These are phyloP conservation scores for Thielaviopsis euricoi DNA, from an alignment of 2,329 filamentous ascomycete species.

Conservation along the genomic window DNA sequence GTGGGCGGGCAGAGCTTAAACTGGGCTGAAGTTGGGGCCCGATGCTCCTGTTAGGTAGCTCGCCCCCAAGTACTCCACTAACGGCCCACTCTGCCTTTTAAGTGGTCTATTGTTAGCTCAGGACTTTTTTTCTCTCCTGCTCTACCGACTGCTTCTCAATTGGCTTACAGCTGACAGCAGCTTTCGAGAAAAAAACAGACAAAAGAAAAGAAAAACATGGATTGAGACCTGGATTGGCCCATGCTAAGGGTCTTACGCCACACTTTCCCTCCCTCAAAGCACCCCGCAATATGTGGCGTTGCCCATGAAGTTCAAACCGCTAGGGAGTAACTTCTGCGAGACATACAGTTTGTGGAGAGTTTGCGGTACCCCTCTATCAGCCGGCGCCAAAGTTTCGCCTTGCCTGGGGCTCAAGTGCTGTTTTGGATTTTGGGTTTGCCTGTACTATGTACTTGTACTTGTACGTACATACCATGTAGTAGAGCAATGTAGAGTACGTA, in stretches of 20 bases:
- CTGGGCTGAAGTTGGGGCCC: background rate
- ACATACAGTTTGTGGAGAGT: background rate
- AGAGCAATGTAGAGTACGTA: no score
- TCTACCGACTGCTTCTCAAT: no score
- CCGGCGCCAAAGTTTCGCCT: background rate
- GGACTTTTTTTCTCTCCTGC: no score
- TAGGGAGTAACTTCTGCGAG: slow-evolving; percentile 3
- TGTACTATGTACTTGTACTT: background rate
- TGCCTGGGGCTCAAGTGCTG: no score
- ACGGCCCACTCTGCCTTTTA: no score
- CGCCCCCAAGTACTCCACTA: no score
- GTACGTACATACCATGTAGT: no score
- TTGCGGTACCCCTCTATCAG: slow-evolving; percentile 1
- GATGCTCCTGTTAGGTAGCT: background rate
- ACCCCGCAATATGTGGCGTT: slow-evolving; percentile 12
- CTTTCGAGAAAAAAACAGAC: no score
- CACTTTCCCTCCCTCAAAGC: background rate
- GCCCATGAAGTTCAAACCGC: background rate
- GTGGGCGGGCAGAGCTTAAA: background rate
- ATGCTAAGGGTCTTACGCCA: background rate
- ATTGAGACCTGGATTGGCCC: background rate
- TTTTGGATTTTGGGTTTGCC: background rate
- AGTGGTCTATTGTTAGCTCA: no score
- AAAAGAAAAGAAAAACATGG: background rate
- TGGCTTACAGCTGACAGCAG: no score